A percentile compares a stretch with the other conserved stretches of the same genome.
These are phyloP conservation scores for Poronia punctata DNA, from an alignment of 495 filamentous ascomycete genomes.

Conservation along the genomic window DNA sequence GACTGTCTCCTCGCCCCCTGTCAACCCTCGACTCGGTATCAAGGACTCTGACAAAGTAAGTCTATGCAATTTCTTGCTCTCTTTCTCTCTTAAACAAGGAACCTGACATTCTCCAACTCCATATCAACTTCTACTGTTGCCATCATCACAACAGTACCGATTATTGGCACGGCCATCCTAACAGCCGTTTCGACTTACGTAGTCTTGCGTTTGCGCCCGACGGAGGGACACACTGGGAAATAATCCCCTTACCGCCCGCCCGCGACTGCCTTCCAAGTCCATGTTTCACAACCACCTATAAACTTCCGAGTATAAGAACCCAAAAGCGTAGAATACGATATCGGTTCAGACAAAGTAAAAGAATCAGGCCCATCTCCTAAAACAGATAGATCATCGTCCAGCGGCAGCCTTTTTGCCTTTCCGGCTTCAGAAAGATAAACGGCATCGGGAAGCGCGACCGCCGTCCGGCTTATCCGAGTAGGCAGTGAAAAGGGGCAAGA, in stretches of 20 bases:
- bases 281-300: no score
- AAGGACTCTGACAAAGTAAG: no score
- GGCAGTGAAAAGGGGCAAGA: constrained; percentile 15
- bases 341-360: constrained; percentile 1
- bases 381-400: no score
- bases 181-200: constrained; percentile 26
- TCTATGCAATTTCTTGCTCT: no score
- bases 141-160: constrained; percentile 23
- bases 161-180: constrained; percentile 34
- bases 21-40: no score
- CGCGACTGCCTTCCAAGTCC: no score
- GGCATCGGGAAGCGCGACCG: constrained; percentile 19
- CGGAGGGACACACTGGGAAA: no score
- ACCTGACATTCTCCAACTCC: constrained; percentile 26
- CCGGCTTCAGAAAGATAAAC: constrained; percentile 18
- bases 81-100: no score
- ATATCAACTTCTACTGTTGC: constrained; percentile 32
- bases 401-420: constrained; percentile 13
- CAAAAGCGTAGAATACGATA: constrained; percentile 1
- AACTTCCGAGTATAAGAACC: no score
- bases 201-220: constrained; percentile 29
- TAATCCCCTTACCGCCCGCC: no score
- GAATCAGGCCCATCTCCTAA: no score
- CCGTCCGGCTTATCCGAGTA: constrained; percentile 23
- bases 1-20: no score